Percentiles rank a stretch among this genome's conserved stretches.
Conservation (phyloP, 108 stramenopile genomes). For the Schizochytrium sp. region DNA sequence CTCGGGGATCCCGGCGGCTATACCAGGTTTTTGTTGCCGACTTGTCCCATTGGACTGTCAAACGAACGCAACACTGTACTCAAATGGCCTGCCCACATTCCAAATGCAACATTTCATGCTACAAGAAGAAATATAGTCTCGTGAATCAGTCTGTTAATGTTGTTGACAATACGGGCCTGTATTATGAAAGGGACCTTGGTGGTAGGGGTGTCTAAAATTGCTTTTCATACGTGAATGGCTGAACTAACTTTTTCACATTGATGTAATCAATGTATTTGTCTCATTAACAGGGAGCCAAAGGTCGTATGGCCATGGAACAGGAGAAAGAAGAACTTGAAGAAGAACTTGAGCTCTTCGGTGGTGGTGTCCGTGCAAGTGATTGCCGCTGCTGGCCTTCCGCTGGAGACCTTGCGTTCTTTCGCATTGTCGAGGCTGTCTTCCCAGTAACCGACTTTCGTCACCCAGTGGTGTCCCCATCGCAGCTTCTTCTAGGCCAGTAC, state of each 20-base stretch:
- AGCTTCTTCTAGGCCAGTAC: constrained; percentile 50
- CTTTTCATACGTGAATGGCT: not conserved
- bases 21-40: constrained; percentile 38
- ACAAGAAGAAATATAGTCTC: not conserved
- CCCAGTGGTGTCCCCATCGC: not conserved
- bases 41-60: not conserved
- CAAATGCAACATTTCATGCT: not conserved
- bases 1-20: constrained; percentile 7
- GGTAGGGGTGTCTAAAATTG: no score
- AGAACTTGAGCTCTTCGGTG: constrained; percentile 36
- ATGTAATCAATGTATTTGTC: not conserved
- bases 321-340: constrained; percentile 44
- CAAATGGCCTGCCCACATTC: constrained; percentile 36
- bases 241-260: not conserved
- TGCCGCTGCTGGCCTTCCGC: constrained; percentile 30
- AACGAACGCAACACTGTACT: not conserved
- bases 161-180: no score
- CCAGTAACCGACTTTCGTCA: constrained; percentile 55
- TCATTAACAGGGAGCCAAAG: constrained; percentile 10
- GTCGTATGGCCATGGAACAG: constrained; percentile 24
- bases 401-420: constrained; percentile 51
- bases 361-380: constrained; percentile 1
- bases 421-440: not conserved
- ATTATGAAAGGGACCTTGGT: no score
- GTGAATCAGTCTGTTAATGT: no score